These are phyloP conservation scores for Alternaria triticimaculans DNA, from an alignment of 2,329 filamentous ascomycete species.

Conservation along the genomic window DNA sequence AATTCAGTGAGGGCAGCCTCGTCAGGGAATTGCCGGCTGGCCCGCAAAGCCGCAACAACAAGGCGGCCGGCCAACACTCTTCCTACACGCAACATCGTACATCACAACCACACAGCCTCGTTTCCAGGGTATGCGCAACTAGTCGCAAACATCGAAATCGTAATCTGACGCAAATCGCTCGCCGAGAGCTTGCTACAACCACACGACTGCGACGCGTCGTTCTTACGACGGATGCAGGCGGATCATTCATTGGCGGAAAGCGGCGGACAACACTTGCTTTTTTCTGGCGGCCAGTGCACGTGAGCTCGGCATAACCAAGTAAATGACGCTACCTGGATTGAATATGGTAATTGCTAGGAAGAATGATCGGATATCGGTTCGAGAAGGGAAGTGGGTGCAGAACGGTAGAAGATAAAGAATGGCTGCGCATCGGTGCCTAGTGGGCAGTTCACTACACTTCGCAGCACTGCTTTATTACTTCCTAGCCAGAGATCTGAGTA, in stretches of 20 bases:
- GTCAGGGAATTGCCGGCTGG: background rate
- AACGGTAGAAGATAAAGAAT: constrained; percentile 27
- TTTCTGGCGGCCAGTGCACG: constrained; percentile 27
- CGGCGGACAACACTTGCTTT: constrained; percentile 20
- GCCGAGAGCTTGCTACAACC: background rate
- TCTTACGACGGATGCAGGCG: constrained; percentile 26
- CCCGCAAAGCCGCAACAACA: background rate
- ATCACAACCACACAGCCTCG: background rate
- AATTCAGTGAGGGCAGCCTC: background rate
- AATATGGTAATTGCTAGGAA: constrained; percentile 20
- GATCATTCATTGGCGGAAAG: constrained; percentile 25
- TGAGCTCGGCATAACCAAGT: constrained; percentile 37
- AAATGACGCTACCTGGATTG: constrained; percentile 27
- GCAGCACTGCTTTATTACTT: background rate
- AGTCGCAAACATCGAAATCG: no score
- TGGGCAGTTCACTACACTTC: background rate
- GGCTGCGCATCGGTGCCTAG: constrained; percentile 7
- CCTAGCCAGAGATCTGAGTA: background rate
- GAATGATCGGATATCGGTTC: constrained; percentile 30
- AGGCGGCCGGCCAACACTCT: background rate
- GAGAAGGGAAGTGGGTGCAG: constrained; percentile 27
- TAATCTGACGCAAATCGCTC: background rate
- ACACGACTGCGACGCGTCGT: background rate
- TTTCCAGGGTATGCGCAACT: background rate
- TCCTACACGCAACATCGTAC: background rate